phyloP scores from a whole-genome alignment of 2,329 filamentous ascomycete species.

The Fusarium concolor region DNA sequence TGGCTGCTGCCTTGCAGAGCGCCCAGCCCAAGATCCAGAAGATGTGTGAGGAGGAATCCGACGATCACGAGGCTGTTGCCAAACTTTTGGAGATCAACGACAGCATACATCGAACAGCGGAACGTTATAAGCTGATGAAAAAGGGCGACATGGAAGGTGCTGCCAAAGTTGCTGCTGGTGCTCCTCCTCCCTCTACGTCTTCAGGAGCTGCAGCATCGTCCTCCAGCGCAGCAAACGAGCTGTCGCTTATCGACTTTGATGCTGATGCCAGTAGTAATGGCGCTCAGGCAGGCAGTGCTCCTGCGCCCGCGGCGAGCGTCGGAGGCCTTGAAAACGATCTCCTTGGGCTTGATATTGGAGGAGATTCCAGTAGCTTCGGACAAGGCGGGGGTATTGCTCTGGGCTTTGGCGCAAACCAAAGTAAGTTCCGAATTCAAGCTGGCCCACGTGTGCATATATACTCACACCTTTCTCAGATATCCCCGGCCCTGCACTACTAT shows the following conservation, averaged over 20 bases:
- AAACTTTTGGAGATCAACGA: constrained; percentile 98
- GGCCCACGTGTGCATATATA: background rate
- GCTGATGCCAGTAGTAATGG: constrained; percentile 65
- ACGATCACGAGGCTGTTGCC: constrained; percentile 94
- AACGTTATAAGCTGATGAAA: constrained; percentile 95
- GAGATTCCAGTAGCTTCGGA: constrained; percentile 69
- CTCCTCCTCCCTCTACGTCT: constrained; percentile 64
- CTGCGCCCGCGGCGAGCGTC: constrained; percentile 56
- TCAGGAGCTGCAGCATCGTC: constrained; percentile 69
- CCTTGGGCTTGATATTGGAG: constrained; percentile 85
- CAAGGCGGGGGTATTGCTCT: constrained; percentile 86
- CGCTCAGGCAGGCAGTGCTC: constrained; percentile 46
- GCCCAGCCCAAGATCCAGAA: constrained; percentile 99
- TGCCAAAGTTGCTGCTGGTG: constrained; percentile 84
- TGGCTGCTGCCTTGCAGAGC: constrained; percentile 88
- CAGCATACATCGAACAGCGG: constrained; percentile 96
- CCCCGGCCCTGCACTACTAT: constrained; percentile 72
- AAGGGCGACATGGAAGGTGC: constrained; percentile 91
- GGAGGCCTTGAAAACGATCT: constrained; percentile 89
- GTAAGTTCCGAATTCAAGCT: constrained; percentile 58
- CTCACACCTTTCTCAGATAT: constrained; percentile 60
- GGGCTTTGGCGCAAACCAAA: constrained; percentile 77
- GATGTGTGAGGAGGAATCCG: constrained; percentile 99
- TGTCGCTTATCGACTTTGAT: constrained; percentile 95
- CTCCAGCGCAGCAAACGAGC: constrained; percentile 68